phyloP scores from a whole-genome alignment of 2,329 filamentous ascomycete genomes.

The Penicillium nordicum region DNA sequence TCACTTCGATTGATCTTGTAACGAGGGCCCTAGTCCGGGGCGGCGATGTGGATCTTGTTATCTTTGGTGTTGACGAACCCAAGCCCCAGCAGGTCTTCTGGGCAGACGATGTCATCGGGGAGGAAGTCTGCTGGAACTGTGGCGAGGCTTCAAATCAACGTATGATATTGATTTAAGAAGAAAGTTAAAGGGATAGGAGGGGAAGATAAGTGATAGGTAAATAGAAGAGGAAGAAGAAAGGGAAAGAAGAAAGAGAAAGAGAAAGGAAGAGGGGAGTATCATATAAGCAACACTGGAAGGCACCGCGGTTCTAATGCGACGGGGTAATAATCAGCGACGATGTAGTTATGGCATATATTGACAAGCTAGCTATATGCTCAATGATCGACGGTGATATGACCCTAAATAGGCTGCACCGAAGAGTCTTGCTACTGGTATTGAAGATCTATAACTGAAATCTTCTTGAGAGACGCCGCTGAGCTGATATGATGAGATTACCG shows the following conservation, averaged over 20 bases:
- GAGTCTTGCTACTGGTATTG: neutral
- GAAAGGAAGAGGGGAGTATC: neutral
- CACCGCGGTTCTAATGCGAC: neutral
- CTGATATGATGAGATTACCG: neutral
- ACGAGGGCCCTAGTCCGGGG: constrained; percentile 68
- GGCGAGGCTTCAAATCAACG: constrained; percentile 4
- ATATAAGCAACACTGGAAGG: neutral
- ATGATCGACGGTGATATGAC: neutral
- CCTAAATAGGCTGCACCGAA: too few relatives aligned
- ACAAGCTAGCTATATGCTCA: neutral
- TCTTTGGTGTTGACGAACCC: constrained; percentile 76
- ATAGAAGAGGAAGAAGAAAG: neutral
- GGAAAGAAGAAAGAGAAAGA: neutral
- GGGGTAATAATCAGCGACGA: neutral
- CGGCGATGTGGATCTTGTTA: constrained; percentile 68
- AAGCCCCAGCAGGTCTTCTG: constrained; percentile 63
- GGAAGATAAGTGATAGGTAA: neutral
- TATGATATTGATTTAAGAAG: neutral
- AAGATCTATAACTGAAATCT: neutral
- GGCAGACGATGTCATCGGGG: constrained; percentile 66
- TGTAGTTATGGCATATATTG: neutral
- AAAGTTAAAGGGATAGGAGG: neutral
- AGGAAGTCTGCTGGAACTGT: constrained; percentile 56
- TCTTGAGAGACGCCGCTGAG: neutral
- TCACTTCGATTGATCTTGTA: constrained; percentile 70